Evolutionary conservation across 306 rosid genomes (phyloP).

Genomic region (Gleditsia sinensis): DNA sequence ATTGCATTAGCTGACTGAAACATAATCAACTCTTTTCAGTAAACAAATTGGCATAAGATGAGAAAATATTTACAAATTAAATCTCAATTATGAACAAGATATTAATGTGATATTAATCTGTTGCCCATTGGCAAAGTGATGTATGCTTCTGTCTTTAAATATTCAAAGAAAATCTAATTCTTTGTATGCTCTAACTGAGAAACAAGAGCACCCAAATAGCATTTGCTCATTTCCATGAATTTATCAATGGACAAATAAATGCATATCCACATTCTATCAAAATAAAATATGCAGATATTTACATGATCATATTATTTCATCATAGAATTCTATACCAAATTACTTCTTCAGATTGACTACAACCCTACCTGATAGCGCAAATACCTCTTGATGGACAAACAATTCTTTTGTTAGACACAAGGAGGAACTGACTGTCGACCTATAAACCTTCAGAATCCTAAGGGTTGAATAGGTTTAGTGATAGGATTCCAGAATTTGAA

Average conservation of each 20-base stretch:
- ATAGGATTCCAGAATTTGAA: too few relatives aligned
- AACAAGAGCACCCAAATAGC: slow-evolving; percentile 14
- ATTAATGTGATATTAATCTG: slow-evolving; percentile 6
- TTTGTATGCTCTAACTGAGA: not conserved
- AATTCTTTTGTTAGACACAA: not conserved
- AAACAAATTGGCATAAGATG: slow-evolving; percentile 15
- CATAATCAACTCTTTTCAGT: slow-evolving; percentile 15
- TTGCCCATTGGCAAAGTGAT: slow-evolving; percentile 7
- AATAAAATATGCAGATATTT: not conserved
- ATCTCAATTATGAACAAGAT: slow-evolving; percentile 9
- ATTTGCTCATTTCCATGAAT: slow-evolving; percentile 8
- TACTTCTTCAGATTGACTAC: slow-evolving; percentile 16
- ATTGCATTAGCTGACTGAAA: slow-evolving; percentile 65
- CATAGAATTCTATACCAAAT: slow-evolving; percentile 7
- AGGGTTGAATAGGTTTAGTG: not conserved
- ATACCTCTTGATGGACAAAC: slow-evolving; percentile 4
- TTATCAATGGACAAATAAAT: not conserved
- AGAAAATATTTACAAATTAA: slow-evolving; percentile 8
- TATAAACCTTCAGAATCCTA: slow-evolving; percentile 20
- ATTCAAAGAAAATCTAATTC: slow-evolving; percentile 24
- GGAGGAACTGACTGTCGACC: not conserved
- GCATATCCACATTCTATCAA: not conserved
- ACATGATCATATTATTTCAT: not conserved
- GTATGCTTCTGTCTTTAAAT: slow-evolving; percentile 7
- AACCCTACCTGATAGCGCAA: not conserved